A percentile compares a stretch with the other conserved stretches of the same genome.
Conservation (phyloP, 305 asterid genomes). For the Petunia hybrid region DNA sequence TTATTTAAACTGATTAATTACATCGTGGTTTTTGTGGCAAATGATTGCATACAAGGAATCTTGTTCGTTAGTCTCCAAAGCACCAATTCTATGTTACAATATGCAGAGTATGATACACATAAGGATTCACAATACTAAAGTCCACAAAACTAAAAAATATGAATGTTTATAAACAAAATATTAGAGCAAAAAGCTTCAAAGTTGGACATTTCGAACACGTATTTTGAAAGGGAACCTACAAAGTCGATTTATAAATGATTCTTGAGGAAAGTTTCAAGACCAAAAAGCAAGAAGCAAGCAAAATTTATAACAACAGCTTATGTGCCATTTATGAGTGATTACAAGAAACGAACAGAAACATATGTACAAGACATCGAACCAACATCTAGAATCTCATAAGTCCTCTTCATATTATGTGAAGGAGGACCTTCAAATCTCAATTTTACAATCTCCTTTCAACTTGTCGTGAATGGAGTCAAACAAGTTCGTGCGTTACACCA, state of each 20-base stretch:
- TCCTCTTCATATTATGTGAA: constrained; percentile 79
- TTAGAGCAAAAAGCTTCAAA: background rate
- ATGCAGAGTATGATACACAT: constrained; percentile 43
- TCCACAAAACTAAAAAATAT: background rate
- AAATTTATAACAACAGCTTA: background rate
- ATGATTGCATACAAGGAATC: constrained; percentile 74
- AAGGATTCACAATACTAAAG: constrained; percentile 36
- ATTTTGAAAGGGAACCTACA: background rate
- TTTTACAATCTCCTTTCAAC: constrained; percentile 88
- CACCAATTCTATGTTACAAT: constrained; percentile 75
- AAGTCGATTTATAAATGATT: background rate
- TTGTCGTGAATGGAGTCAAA: constrained; percentile 67
- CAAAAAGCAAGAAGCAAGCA: background rate
- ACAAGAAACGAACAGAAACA: constrained; percentile 19
- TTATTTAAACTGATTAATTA: constrained; percentile 35
- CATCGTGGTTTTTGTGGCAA: constrained; percentile 42
- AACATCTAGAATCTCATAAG: constrained; percentile 87
- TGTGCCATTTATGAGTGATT: background rate
- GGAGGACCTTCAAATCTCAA: constrained; percentile 87
- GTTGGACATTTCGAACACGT: background rate
- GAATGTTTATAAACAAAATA: background rate
- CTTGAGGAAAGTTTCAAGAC: background rate
- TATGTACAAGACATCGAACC: constrained; percentile 26
- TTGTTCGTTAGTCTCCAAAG: constrained; percentile 80
- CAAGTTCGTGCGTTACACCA: constrained; percentile 80